Evolutionary conservation across 116 monocot genomes (phyloP), one percentile per base, ranked within the genome.

Genomic region (Posidonia oceanica): DNA sequence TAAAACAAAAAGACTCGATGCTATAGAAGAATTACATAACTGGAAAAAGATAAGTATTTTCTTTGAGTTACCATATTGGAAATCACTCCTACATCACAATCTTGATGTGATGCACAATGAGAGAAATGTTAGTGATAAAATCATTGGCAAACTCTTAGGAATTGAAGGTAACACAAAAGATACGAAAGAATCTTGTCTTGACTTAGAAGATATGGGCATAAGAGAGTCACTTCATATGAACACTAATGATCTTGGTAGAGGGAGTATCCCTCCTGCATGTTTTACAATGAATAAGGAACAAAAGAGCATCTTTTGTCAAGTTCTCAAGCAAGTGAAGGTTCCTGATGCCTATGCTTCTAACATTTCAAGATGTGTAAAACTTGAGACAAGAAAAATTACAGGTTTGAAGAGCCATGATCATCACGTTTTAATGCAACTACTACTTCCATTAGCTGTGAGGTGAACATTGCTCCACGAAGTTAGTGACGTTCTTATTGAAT

Each of bases 261-360:
- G 6, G 3, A 17, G 8, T 16, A 13, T 59, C n/a, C 71, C 67
- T 11, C 17, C 36, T 42, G 41, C 77, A n/a, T n/a, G 22, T 6
- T 72, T 21, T 51, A 14, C 5, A 10, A 62, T 63, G 72, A 63
- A 12, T 29, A 5, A 12, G 3, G 29, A 57, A 63, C 39, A 63
- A 39, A 78, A 52, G 58, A 39, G 59, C 14, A 57, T 36, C n/a
- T 72, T 80, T 23, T 55, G 14, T 0, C 29, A 53, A 54, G 39
- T 40, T 0, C 17, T 80, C 3, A 72, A 67, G 3, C 12, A 61
- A 4, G 15, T 76, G 2, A 71, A 56, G 40, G 39, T 76, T 14
- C 72, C 67, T 5, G 67, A 80, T 68, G 67, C 52, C 0, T 80
- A 61, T 80, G 20, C 71, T 14, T 65, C 67, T 10, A 80, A 76